Evolutionary conservation across 495 filamentous ascomycete species (phyloP), one percentile per base, ranked within the genome.

Genomic region (Tricharina praecox): DNA sequence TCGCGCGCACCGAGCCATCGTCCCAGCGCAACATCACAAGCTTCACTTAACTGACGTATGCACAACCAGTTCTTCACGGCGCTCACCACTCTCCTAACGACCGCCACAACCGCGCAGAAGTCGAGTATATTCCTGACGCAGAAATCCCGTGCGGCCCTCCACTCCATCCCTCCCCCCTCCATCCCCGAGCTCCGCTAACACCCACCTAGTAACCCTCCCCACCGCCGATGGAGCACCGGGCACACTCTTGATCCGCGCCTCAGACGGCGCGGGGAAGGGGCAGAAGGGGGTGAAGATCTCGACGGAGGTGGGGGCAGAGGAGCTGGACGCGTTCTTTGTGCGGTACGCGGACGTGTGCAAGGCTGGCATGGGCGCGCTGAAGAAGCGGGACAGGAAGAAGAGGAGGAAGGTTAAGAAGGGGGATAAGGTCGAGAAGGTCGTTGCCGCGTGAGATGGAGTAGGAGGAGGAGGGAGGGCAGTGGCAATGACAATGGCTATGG

Each of bases 271-370:
- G 13, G 73, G 73, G 52, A 58, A 64, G 3, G 57, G 65, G 7
- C 62, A 64, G 35, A 57, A 62, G n/a, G 62, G 62, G 44, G 16
- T 83, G 51, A 94, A 93, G 63, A 55, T 96, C 23, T 83, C 81
- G 1, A 96, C 92, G 0, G 58, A 94, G 2, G 85, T 96, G 10
- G 68, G 77, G 38, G 72, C 81, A 8, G 75, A 76, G 34, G 75
- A 79, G 2, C 64, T 95, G 3, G 85, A 93, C 32, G 66, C 61
- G 0, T 97, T 97, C 54, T 97, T 82, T 63, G 67, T 67, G 13
- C 71, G 74, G 33, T 97, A 96, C 64, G 86, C 85, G n/a, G 92
- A 96, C 54, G 70, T 84, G 4, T 93, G 85, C 63, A 95, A 90
- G 67, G 64, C 70, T 0, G 85, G 86, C 15, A 96, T 95, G 87